Conservation (phyloP, 1,284 basidiomycete species). For the Ceratobasidium sp. region DNA sequence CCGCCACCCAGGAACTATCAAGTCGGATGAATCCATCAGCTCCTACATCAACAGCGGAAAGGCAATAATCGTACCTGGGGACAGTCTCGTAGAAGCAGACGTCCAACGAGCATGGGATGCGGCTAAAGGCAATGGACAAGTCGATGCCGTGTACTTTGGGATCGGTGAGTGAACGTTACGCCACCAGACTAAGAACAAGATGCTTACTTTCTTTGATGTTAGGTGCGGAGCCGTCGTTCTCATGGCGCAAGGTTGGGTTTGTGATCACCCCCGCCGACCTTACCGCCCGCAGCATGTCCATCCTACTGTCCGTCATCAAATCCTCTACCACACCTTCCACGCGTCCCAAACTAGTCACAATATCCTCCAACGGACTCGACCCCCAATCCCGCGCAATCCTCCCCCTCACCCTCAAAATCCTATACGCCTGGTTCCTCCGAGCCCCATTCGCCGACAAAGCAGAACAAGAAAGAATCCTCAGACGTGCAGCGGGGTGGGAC, state of each 20-base stretch:
- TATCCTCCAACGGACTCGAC: constrained; percentile 66
- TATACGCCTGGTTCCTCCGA: constrained; percentile 61
- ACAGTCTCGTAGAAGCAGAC: constrained; percentile 61
- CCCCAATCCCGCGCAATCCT: constrained; percentile 61
- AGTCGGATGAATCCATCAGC: constrained; percentile 60
- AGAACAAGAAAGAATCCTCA: constrained; percentile 62
- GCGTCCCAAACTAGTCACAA: constrained; percentile 62
- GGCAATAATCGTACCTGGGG: constrained; percentile 64
- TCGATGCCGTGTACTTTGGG: constrained; percentile 64
- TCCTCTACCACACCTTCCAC: constrained; percentile 53
- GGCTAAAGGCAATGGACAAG: constrained; percentile 53
- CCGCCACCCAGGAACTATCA: constrained; percentile 59
- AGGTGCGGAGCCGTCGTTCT: no score
- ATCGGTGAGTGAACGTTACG: constrained; percentile 57
- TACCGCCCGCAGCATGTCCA: constrained; percentile 63
- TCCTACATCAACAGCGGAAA: constrained; percentile 58
- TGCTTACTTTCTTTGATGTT: no score
- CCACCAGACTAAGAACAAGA: no score
- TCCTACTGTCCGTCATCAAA: constrained; percentile 60
- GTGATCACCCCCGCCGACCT: constrained; percentile 62
- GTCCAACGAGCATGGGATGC: constrained; percentile 60
- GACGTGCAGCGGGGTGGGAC: constrained; percentile 56
- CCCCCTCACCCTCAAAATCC: constrained; percentile 61
- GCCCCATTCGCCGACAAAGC: constrained; percentile 67
- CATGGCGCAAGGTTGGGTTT: constrained; percentile 44